Conservation (phyloP, 1,139 yeast species). For the Taphrina wiesneri region DNA sequence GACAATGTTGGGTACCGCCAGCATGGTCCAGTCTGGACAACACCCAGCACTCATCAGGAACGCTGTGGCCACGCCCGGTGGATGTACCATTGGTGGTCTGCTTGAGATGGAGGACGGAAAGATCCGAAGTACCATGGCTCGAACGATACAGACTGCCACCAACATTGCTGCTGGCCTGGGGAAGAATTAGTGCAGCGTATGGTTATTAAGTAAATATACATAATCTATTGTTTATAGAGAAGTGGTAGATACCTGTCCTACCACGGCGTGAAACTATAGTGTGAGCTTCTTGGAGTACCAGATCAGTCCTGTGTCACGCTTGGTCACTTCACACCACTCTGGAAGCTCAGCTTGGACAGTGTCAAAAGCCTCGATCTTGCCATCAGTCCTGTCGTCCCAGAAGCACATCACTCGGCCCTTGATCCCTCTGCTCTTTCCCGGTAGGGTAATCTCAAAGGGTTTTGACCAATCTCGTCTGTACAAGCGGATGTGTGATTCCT, state of each 20-base stretch:
- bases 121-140: slow-evolving; percentile 79
- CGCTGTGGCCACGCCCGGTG: slow-evolving; percentile 96
- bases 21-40: slow-evolving; percentile 62
- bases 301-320: slow-evolving; percentile 34
- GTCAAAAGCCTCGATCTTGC: slow-evolving; percentile 31
- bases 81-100: slow-evolving; percentile 95
- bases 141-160: slow-evolving; percentile 90
- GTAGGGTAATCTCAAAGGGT: slow-evolving; percentile 21
- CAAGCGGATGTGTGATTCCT: slow-evolving; percentile 28
- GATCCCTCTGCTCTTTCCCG: background rate
- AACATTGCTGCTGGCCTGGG: slow-evolving; percentile 77
- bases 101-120: slow-evolving; percentile 90
- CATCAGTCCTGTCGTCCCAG: slow-evolving; percentile 34
- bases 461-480: slow-evolving; percentile 20
- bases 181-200: slow-evolving; percentile 42
- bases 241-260: too few species aligned
- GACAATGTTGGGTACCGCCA: slow-evolving; percentile 90
- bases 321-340: slow-evolving; percentile 27
- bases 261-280: background rate
- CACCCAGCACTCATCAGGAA: slow-evolving; percentile 92
- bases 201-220: background rate
- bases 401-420: slow-evolving; percentile 32
- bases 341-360: slow-evolving; percentile 33
- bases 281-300: slow-evolving; percentile 18
- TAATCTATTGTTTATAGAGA: background rate